A percentile compares a stretch with the other conserved stretches of the same genome.
These are phyloP conservation scores for Moesziomyces parantarcticus DNA, from an alignment of 1,284 basidiomycete species.

Conservation along the genomic window DNA sequence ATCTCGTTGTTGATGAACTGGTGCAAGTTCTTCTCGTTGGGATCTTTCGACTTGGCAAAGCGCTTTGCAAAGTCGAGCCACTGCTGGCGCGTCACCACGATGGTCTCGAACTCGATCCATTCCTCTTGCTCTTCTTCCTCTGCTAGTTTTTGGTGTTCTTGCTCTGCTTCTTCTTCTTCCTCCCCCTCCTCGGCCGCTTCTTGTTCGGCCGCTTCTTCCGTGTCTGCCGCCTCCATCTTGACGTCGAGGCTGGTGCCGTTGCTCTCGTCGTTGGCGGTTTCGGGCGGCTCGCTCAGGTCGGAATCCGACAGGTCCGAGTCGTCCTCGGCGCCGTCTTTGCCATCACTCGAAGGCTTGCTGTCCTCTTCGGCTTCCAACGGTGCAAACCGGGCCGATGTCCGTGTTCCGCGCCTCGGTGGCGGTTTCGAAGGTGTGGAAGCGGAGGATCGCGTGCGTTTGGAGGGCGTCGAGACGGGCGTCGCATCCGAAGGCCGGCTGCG, in stretches of 20 bases:
- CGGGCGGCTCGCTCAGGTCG: constrained; percentile 61
- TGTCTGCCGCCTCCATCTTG: constrained; percentile 31
- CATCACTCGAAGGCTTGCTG: constrained; percentile 14
- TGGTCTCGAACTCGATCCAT: constrained; percentile 70
- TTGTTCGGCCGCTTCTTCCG: constrained; percentile 61
- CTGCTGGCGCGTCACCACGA: constrained; percentile 75
- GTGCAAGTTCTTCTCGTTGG: constrained; percentile 80
- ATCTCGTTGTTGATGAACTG: constrained; percentile 76
- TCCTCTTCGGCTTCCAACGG: constrained; percentile 24
- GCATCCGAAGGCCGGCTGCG: constrained; percentile 71
- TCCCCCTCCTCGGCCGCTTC: constrained; percentile 28
- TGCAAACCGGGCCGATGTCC: constrained; percentile 42
- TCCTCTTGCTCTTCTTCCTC: constrained; percentile 63
- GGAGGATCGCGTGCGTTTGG: constrained; percentile 41
- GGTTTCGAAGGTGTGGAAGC: constrained; percentile 33
- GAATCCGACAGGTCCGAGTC: constrained; percentile 47
- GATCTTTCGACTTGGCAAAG: constrained; percentile 80
- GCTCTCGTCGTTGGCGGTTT: constrained; percentile 12
- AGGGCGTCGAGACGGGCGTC: constrained; percentile 28
- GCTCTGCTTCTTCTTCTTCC: constrained; percentile 57
- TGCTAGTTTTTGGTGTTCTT: constrained; percentile 53
- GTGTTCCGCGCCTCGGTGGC: constrained; percentile 33
- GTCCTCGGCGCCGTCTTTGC: constrained; percentile 17
- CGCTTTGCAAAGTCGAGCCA: constrained; percentile 78
- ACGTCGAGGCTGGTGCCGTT: constrained; percentile 10